These are phyloP conservation scores for Monascus purpureus DNA, from an alignment of 495 filamentous ascomycete species.

Conservation along the genomic window DNA sequence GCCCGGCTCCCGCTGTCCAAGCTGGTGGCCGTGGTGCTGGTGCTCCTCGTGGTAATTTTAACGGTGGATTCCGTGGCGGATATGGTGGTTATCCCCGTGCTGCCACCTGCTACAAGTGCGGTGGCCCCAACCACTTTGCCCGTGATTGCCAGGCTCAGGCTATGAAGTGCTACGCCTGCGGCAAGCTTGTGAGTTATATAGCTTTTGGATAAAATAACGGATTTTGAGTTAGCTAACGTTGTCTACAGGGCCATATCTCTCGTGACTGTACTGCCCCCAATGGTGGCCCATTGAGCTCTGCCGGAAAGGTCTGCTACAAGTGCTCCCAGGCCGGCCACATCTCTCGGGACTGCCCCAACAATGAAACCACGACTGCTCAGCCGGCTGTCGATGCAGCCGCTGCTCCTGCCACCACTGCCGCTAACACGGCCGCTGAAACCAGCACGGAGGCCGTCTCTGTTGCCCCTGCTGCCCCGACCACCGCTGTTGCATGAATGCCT, in stretches of 20 bases:
- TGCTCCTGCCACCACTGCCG: slow-evolving; percentile 28
- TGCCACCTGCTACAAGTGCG: slow-evolving; percentile 98
- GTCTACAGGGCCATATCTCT: slow-evolving; percentile 72
- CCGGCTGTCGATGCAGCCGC: slow-evolving; percentile 21
- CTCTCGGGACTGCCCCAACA: slow-evolving; percentile 72
- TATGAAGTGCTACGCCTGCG: slow-evolving; percentile 99
- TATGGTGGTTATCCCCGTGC: slow-evolving; percentile 56
- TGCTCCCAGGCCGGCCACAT: slow-evolving; percentile 95
- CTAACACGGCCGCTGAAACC: slow-evolving; percentile 19
- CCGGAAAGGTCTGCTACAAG: slow-evolving; percentile 97
- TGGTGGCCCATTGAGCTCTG: slow-evolving; percentile 86
- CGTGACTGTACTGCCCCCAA: slow-evolving; percentile 96
- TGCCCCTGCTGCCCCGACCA: slow-evolving; percentile 33
- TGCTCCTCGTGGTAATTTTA: slow-evolving; percentile 55
- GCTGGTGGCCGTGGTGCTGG: slow-evolving; percentile 50
- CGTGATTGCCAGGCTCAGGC: slow-evolving; percentile 98
- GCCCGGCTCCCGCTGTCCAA: slow-evolving; percentile 53
- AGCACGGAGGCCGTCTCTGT: slow-evolving; percentile 20
- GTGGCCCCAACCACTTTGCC: slow-evolving; percentile 96
- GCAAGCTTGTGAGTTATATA: slow-evolving; percentile 52
- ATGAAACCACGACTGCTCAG: slow-evolving; percentile 34
- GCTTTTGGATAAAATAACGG: background rate
- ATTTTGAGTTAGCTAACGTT: background rate
- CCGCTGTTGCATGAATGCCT: slow-evolving; percentile 40
- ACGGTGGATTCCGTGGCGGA: slow-evolving; percentile 54